Conservation (phyloP, 495 filamentous ascomycete species). For the Apiosordaria backusii region DNA sequence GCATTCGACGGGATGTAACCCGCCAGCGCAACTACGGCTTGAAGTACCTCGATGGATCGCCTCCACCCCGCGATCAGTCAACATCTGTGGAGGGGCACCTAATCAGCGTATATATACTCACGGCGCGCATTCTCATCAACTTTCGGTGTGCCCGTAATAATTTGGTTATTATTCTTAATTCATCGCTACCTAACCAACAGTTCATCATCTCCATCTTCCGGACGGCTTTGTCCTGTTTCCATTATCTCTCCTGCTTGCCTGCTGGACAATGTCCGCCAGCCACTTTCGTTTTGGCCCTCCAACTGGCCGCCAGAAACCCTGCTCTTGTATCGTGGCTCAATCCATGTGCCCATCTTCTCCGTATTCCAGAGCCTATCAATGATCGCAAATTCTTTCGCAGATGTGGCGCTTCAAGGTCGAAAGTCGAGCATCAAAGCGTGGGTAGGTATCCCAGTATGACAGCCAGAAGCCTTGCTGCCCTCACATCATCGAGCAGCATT, state of each 20-base stretch:
- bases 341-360: neutral
- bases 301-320: neutral
- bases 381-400: neutral
- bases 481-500: slow-evolving; percentile 22
- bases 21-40: neutral
- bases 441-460: neutral
- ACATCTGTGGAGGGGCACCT: neutral
- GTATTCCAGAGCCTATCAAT: neutral
- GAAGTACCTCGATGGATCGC: neutral
- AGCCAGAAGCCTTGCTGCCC: neutral
- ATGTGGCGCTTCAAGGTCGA: neutral
- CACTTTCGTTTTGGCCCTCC: neutral
- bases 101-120: neutral
- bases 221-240: neutral
- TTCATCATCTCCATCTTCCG: neutral
- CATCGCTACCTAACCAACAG: slow-evolving; percentile 9
- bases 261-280: neutral
- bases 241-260: neutral
- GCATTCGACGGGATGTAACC: slow-evolving; percentile 9
- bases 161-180: slow-evolving; percentile 6
- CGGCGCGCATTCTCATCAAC: neutral
- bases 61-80: slow-evolving; percentile 2
- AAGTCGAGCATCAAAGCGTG: neutral
- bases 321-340: neutral
- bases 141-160: neutral